Base-by-base conservation (phyloP, 1,139 yeast genomes). In the Suhomyces ambrosiae region DNA sequence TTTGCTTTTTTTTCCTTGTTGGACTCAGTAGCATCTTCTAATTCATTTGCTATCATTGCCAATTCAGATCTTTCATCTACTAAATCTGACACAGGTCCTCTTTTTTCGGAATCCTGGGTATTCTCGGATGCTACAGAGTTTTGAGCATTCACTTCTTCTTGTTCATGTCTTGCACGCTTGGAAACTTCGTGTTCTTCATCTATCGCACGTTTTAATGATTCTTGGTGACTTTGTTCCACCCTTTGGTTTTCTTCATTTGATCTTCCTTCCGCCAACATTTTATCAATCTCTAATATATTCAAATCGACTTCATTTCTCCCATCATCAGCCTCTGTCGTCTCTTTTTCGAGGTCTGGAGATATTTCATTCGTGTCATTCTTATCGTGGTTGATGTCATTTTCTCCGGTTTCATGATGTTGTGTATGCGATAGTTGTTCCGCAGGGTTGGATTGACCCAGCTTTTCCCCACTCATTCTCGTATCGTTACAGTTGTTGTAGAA, bases 21-120 rank as follows among this genome's bases (percentile, higher is more conserved):
- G 10, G 53, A 34, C 23, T 49, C 48, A 2, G 61, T 55, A 5
- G 61, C 61, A 14, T 51, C 47, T 32, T 56, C 57, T 32, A 57
- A 47, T 31, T 53, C 53, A 21, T 49, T 47, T 5, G 60, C 60
- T 7, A 54, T 54, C 47, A 49, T 46, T 29, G 53, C 53, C 19
- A 53, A 45, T 19, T 47, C 48, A 23, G 42, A 48, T 17, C 47
- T 44, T 31, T 54, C 59, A 32, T 50, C 46, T 3, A 47, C 30
- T 8, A n/a, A n/a, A n/a, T n/a, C 17, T 6, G 30, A 5, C 10
- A 21, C 31, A 5, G 6, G 11, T 6, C 12, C 11, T 7, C 11
- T 10, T 16, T 27, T 27, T 12, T 10, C 15, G 3, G 15, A 12
- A 4, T n/a, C 5, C 9, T 24, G 14, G 15, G 14, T 7, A 11